Evolutionary conservation across 2,329 filamentous ascomycete genomes (phyloP).

Genomic region (Stagonosporopsis rhizophila): DNA sequence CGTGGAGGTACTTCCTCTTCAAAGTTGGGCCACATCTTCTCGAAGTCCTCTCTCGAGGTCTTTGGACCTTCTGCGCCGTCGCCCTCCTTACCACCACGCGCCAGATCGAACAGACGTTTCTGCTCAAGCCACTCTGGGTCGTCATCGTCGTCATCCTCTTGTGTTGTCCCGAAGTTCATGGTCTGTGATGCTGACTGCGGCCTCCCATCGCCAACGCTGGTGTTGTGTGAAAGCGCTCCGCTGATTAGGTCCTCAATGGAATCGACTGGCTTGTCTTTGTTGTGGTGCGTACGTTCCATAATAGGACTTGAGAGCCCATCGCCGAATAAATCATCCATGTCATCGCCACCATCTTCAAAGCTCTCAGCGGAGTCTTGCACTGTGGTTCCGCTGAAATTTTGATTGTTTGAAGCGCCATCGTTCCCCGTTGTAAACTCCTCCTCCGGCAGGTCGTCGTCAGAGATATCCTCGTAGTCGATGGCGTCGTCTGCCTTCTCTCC

Average conservation of each 20-base stretch:
- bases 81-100: slow-evolving; percentile 46
- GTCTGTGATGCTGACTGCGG: slow-evolving; percentile 28
- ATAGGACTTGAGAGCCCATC: slow-evolving; percentile 35
- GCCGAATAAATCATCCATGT: slow-evolving; percentile 41
- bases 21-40: slow-evolving; percentile 82
- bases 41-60: slow-evolving; percentile 76
- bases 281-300: slow-evolving; percentile 35
- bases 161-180: slow-evolving; percentile 24
- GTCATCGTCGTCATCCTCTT: slow-evolving; percentile 42
- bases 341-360: slow-evolving; percentile 17
- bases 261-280: slow-evolving; percentile 49
- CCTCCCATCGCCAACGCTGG: slow-evolving; percentile 20
- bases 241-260: slow-evolving; percentile 36
- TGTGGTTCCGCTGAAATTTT: slow-evolving; percentile 42
- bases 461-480: slow-evolving; percentile 88
- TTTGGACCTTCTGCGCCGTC: slow-evolving; percentile 68
- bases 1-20: slow-evolving; percentile 75
- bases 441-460: slow-evolving; percentile 88
- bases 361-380: slow-evolving; percentile 59
- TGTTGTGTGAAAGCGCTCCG: slow-evolving; percentile 13
- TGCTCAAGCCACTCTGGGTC: slow-evolving; percentile 46
- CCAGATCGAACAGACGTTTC: slow-evolving; percentile 41
- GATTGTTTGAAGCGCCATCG: slow-evolving; percentile 27
- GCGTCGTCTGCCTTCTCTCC: slow-evolving; percentile 91
- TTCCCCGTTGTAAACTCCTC: slow-evolving; percentile 57